A percentile compares a stretch with the other conserved stretches of the same genome.
Conservation (phyloP, 441 rosid genomes). For the Sinapis alba region DNA sequence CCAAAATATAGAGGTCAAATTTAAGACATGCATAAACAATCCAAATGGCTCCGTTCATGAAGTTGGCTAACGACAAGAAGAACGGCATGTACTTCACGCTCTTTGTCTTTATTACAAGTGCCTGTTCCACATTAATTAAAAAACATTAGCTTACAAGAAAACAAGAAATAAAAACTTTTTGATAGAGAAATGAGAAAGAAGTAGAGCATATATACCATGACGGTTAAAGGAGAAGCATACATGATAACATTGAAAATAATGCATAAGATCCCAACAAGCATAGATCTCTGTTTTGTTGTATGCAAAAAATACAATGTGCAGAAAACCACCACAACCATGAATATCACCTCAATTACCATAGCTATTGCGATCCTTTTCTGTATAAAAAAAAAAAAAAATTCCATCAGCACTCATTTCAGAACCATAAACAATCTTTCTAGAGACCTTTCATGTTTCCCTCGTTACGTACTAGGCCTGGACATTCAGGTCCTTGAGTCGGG, state of each 20-base stretch:
- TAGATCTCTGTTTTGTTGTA: constrained; percentile 49
- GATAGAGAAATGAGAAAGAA: neutral
- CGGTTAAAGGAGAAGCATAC: constrained; percentile 70
- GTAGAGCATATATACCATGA: constrained; percentile 50
- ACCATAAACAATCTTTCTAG: neutral
- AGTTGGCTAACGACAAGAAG: constrained; percentile 63
- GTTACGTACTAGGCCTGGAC: no score
- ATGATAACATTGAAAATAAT: constrained; percentile 62
- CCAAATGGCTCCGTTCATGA: constrained; percentile 77
- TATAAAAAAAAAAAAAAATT: neutral
- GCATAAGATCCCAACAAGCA: constrained; percentile 56
- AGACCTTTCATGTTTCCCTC: neutral
- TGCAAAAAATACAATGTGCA: constrained; percentile 47
- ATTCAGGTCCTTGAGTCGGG: no score
- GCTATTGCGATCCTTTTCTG: constrained; percentile 51
- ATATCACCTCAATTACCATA: constrained; percentile 47
- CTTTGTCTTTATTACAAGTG: constrained; percentile 71
- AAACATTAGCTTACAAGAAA: constrained; percentile 24
- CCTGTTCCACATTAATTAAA: constrained; percentile 47
- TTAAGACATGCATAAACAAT: constrained; percentile 70
- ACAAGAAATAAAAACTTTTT: neutral
- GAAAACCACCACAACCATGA: constrained; percentile 45
- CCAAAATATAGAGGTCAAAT: constrained; percentile 72
- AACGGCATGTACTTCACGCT: constrained; percentile 97
- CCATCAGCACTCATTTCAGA: neutral